Base-by-base conservation (phyloP, 2,329 filamentous ascomycete species). In the Rasamsonia emersonii region DNA sequence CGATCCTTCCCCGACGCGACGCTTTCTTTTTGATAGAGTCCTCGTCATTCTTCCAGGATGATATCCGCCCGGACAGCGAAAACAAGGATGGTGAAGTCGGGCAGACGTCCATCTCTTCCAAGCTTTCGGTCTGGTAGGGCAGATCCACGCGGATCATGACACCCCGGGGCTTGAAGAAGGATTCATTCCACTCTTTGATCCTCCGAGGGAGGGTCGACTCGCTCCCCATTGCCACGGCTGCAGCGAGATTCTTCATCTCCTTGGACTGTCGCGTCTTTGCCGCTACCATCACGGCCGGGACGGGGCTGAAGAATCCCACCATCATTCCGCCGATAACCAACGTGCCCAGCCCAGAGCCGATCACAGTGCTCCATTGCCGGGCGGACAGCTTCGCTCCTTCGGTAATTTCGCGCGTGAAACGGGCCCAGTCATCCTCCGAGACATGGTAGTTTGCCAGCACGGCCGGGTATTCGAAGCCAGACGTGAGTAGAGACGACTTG, bases 141-240 rank as follows among this genome's bases (percentile, higher is more conserved):
- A 56, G 33, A 35, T 56, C 53, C 7, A 56, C 40, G 13, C 53
- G 42, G 10, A 56, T 51, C 27, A 55, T 13, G 8, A 56, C 23
- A 2, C 50, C 50, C 8, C 45, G 34, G 1, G 50, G 50, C 14
- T 36, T 24, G 28, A 56, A 56, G 24, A 50, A 49, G 3, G 35
- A 37, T 18, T 50, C 45, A 25, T 56, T 56, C 53, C 53, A 56
- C 3, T 32, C 13, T 1, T 42, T 32, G 15, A 56, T 44, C 28
- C 49, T 45, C 1, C 27, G 33, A 10, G 47, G 32, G 2, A 56
- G 38, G 4, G 33, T 19, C 17, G 36, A 34, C 9, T 24, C 16
- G 18, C 34, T 33, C 8, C 28, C 32, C 15, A 34, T 19, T 1
- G 41, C 40, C 36, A 50, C 37, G 1, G 49, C 43, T 3, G 34